phyloP scores from a whole-genome alignment of 306 rosid species.

The Prunus dulcis region DNA sequence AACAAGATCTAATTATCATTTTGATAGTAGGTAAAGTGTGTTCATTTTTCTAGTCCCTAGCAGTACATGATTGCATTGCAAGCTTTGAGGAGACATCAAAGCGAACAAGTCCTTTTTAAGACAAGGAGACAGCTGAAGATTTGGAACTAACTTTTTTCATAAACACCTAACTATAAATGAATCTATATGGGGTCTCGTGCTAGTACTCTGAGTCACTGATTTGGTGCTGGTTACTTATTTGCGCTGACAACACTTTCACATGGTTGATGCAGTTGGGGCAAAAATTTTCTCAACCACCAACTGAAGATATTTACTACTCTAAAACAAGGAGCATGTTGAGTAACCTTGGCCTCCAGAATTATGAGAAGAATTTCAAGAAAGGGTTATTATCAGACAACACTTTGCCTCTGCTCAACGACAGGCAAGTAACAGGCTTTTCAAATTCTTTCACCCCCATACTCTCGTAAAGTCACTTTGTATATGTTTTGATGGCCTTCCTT shows the following conservation, averaged over 20 bases:
- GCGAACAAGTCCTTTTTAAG: neutral
- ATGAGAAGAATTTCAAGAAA: slow-evolving; percentile 88
- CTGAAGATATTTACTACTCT: slow-evolving; percentile 57
- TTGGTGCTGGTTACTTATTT: neutral
- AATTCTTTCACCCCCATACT: neutral
- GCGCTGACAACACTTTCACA: neutral
- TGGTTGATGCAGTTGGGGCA: slow-evolving; percentile 64
- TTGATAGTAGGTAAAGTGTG: neutral
- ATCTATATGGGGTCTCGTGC: neutral
- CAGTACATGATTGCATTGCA: neutral
- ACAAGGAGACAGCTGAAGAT: neutral
- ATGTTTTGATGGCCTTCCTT: slow-evolving; percentile 3
- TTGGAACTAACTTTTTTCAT: neutral
- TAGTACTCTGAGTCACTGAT: neutral
- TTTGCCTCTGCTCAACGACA: slow-evolving; percentile 88
- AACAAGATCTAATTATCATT: neutral
- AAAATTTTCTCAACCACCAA: slow-evolving; percentile 72
- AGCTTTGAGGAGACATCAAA: neutral
- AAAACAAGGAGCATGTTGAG: slow-evolving; percentile 76
- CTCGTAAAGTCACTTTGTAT: slow-evolving; percentile 1
- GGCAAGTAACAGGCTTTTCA: slow-evolving; percentile 45
- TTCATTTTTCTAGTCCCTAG: slow-evolving; percentile 10
- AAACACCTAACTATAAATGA: slow-evolving; percentile 1
- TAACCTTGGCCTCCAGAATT: slow-evolving; percentile 82
- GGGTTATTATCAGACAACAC: slow-evolving; percentile 79